Evolutionary conservation across 2,329 filamentous ascomycete species (phyloP), one percentile per base, ranked within the genome.

Genomic region (Tolypocladium endophyticum): DNA sequence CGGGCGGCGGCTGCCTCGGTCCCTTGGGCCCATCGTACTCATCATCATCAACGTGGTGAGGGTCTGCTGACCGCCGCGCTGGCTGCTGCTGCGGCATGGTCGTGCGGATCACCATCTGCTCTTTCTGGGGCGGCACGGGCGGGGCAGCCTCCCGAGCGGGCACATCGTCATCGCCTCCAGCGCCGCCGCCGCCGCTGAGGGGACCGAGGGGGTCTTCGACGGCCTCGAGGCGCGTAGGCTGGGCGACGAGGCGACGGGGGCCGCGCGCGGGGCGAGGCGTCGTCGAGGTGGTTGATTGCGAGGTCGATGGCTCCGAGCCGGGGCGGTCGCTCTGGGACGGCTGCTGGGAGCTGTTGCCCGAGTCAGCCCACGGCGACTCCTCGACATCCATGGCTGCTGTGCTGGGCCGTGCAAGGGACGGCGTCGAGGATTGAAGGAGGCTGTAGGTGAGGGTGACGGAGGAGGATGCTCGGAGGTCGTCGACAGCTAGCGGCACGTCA

Each of bases 141-240:
- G 88, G 88, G 61, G 84, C 80, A 61, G 41, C 50, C n/a, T 57
- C 60, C 23, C 79, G 75, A 4, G 30, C 30, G 58, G 71, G 68
- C 33, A 67, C 72, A 39, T 69, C 67, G 59, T 67, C 71, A 64
- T 71, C 74, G 52, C 72, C 39, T n/a, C 39, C 39, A 20, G n/a
- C 71, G 57, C 83, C 83, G 35, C 87, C 73, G 58, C 83, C 67
- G 58, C 86, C 87, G 61, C 90, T 90, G 57, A 95, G 78, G 28
- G 90, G 90, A 1, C 90, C 90, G 54, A 92, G 82, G 59, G 88
- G 87, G 70, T 92, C 88, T 52, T 87, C 84, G 65, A 90, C 87
- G 62, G 87, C 87, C 74, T 93, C 86, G 62, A 93, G 87, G 58
- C 86, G 87, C 55, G 89, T 92, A 36, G 88, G 84, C 71, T 92